Conservation (phyloP, 2,329 filamentous ascomycete species). For the Rhexocercosporidium sp. region DNA sequence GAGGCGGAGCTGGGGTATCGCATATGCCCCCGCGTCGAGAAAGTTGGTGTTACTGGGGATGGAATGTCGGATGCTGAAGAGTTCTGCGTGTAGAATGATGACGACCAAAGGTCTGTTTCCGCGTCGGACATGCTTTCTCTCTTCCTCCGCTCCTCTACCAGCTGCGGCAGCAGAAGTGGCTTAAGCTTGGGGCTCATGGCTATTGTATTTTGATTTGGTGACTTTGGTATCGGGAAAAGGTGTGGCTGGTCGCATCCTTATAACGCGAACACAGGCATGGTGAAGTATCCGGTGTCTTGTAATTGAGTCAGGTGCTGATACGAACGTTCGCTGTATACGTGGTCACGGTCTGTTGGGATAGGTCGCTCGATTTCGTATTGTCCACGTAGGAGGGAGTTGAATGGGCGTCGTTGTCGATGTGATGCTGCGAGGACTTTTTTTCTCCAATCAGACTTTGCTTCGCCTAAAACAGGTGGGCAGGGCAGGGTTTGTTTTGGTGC, state of each 20-base stretch:
- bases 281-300: conserved; percentile 28
- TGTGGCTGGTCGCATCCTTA: conserved; percentile 30
- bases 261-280: conserved; percentile 34
- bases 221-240: conserved; percentile 6
- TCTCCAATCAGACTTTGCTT: conserved; percentile 35
- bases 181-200: conserved; percentile 51
- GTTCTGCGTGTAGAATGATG: conserved; percentile 38
- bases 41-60: conserved; percentile 74
- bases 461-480: conserved; percentile 44
- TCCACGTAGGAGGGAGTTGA: conserved; percentile 38
- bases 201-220: conserved; percentile 18
- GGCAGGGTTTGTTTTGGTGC: conserved; percentile 20
- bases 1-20: conserved; percentile 78
- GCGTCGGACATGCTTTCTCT: conserved; percentile 44
- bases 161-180: conserved; percentile 58
- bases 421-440: conserved; percentile 33
- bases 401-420: conserved; percentile 29
- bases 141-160: conserved; percentile 57
- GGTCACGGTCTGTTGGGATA: conserved; percentile 35
- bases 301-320: conserved; percentile 18
- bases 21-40: conserved; percentile 63
- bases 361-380: conserved; percentile 30
- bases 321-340: conserved; percentile 37
- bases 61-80: conserved; percentile 70
- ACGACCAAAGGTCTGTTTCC: conserved; percentile 40